Base-by-base conservation (phyloP, 208 protist genomes). In the Trichomonas tenax region DNA sequence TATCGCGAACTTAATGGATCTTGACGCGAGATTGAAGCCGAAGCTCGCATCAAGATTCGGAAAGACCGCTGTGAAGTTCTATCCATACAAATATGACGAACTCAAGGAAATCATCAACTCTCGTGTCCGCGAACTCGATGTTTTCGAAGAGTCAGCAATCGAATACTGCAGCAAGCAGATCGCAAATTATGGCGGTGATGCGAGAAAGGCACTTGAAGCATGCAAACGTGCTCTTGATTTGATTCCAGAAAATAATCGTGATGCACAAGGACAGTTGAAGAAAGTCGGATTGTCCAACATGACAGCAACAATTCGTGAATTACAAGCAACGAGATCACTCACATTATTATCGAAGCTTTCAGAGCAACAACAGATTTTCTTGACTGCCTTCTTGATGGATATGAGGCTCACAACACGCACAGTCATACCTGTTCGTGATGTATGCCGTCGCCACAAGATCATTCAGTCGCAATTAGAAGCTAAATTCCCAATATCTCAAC, bases 1-100 rank as follows among this genome's bases (percentile, higher is more conserved):
- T 6, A 44, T 93, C 45, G 86, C 86, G 17, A 93, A 93, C 44
- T 93, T 93, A 26, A 93, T 93, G 86, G 86, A 93, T 93, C 86
- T 93, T 58, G 86, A 93, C 41, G 17, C 86, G 9, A 48, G 86
- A 93, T 15, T 93, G 0, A 93, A 93, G 44, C 86, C 86, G 26
- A 93, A 93, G 44, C 41, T 93, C 26, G 86, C 86, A 34, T 93
- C 86, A 51, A 48, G 86, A 38, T 48, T 93, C 14, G 86, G 86
- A 93, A 48, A 40, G 17, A 41, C 86, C 15, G 14, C 44, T 31
- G 44, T 93, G 0, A 93, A 93, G 31, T 93, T 93, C 44, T 93
- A 48, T 51, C 40, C 86, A 34, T 93, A 93, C 38, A 93, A 93
- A 93, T n/a, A 48, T 17, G 44, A 93, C 15, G n/a, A 93, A 51